Evolutionary conservation across 1,139 yeast genomes (phyloP).

Genomic region (Protomyces pachydermus): DNA sequence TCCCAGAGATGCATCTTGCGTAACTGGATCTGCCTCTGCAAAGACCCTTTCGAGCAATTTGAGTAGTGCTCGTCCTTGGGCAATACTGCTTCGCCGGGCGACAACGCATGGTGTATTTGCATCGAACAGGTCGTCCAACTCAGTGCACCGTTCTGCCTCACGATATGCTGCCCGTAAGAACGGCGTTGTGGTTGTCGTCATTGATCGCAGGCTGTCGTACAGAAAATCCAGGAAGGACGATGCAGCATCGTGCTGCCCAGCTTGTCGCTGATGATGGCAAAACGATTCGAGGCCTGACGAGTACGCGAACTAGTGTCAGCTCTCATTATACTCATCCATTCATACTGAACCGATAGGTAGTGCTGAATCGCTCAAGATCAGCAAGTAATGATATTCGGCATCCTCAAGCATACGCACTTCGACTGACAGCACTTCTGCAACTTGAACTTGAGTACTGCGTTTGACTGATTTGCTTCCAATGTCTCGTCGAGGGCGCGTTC

Average conservation of each 20-base stretch:
- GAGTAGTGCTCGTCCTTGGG: conserved; percentile 28
- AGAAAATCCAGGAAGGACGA: background rate
- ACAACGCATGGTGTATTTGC: conserved; percentile 27
- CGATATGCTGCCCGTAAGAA: conserved; percentile 19
- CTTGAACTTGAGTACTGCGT: background rate
- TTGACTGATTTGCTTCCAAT: background rate
- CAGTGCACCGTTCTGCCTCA: conserved; percentile 2
- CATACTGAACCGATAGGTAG: conserved; percentile 24
- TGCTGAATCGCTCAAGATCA: conserved; percentile 21
- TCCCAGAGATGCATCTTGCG: background rate
- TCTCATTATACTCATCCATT: background rate
- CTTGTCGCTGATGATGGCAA: conserved; percentile 4
- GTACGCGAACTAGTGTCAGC: conserved; percentile 24
- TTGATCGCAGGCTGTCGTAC: conserved; percentile 15
- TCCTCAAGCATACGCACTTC: background rate
- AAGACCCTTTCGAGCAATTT: conserved; percentile 12
- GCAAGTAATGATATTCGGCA: conserved; percentile 18
- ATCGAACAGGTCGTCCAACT: conserved; percentile 22
- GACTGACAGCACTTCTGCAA: background rate
- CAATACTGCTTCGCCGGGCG: conserved; percentile 23
- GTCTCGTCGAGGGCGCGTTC: background rate
- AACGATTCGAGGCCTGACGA: conserved; percentile 29
- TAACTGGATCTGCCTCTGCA: background rate
- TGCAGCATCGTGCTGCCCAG: background rate
- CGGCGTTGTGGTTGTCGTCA: conserved; percentile 17